These are phyloP conservation scores for Hirschfeldia incana DNA, from an alignment of 345 rosid species.

Conservation along the genomic window DNA sequence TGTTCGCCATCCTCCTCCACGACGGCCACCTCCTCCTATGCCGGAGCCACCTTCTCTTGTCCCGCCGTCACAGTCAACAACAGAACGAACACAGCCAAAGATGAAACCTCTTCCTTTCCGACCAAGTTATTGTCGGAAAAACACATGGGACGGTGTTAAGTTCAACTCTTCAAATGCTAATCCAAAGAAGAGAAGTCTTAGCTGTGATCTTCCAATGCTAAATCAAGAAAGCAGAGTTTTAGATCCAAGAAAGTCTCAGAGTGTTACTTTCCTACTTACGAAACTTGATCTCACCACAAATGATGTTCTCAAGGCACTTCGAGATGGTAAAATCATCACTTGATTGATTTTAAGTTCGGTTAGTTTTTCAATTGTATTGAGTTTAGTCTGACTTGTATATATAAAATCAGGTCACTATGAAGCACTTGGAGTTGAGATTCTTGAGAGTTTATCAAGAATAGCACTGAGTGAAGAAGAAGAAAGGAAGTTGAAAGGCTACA, in stretches of 20 bases:
- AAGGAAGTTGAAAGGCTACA: conserved; percentile 63
- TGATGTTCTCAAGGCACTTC: conserved; percentile 77
- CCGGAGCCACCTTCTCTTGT: conserved; percentile 57
- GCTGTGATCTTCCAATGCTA: conserved; percentile 42
- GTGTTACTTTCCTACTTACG: conserved; percentile 67
- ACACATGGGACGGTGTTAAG: conserved; percentile 89
- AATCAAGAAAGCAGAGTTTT: conserved; percentile 70
- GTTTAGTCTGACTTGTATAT: neutral
- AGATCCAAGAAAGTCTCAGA: conserved; percentile 80
- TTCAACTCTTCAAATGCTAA: conserved; percentile 63
- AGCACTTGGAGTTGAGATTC: conserved; percentile 79
- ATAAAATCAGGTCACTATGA: conserved; percentile 52
- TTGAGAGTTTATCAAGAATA: conserved; percentile 80
- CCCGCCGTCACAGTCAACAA: conserved; percentile 65
- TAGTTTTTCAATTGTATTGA: neutral
- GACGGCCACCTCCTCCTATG: conserved; percentile 41
- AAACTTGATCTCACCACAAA: conserved; percentile 76
- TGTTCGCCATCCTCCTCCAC: conserved; percentile 38
- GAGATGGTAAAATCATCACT: conserved; percentile 49
- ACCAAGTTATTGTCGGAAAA: conserved; percentile 79
- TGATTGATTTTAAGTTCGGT: neutral
- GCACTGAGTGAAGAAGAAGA: conserved; percentile 90
- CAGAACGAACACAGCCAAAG: conserved; percentile 31
- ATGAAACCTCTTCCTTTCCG: conserved; percentile 84
- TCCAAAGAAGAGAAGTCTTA: conserved; percentile 40